These are phyloP conservation scores for Huntiella omanensis DNA, from an alignment of 2,329 filamentous ascomycete genomes.

Conservation along the genomic window DNA sequence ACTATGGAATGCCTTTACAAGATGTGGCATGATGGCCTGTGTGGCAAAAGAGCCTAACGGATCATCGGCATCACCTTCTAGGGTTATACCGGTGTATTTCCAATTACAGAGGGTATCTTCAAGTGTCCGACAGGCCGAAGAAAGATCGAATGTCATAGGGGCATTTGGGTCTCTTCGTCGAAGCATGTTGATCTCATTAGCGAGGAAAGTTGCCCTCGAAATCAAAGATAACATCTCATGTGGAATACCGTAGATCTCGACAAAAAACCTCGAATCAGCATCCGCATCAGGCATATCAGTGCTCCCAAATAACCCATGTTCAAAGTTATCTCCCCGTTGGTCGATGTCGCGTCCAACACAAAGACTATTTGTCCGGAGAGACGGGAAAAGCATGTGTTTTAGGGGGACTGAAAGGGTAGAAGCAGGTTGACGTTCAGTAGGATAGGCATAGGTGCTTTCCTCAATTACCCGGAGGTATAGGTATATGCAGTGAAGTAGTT, in stretches of 20 bases:
- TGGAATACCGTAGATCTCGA: conserved; percentile 26
- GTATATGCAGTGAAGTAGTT: conserved; percentile 28
- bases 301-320: conserved; percentile 14
- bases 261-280: conserved; percentile 24
- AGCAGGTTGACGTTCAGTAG: conserved; percentile 8
- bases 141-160: conserved; percentile 16
- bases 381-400: conserved; percentile 14
- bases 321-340: conserved; percentile 19
- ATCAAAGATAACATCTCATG: conserved; percentile 23
- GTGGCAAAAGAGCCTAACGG: neutral
- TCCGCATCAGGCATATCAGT: conserved; percentile 15
- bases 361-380: conserved; percentile 16
- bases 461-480: conserved; percentile 25
- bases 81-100: conserved; percentile 11
- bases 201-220: conserved; percentile 24
- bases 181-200: conserved; percentile 20
- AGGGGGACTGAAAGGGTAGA: conserved; percentile 10
- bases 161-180: conserved; percentile 12
- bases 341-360: conserved; percentile 26
- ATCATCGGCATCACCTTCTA: conserved; percentile 1
- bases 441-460: conserved; percentile 21
- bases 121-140: conserved; percentile 15
- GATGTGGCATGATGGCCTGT: conserved; percentile 10
- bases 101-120: conserved; percentile 4
- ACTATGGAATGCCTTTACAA: conserved; percentile 23